Evolutionary conservation across 2,329 filamentous ascomycete species (phyloP), one percentile per base, ranked within the genome.

Genomic region (Alternaria viburni): DNA sequence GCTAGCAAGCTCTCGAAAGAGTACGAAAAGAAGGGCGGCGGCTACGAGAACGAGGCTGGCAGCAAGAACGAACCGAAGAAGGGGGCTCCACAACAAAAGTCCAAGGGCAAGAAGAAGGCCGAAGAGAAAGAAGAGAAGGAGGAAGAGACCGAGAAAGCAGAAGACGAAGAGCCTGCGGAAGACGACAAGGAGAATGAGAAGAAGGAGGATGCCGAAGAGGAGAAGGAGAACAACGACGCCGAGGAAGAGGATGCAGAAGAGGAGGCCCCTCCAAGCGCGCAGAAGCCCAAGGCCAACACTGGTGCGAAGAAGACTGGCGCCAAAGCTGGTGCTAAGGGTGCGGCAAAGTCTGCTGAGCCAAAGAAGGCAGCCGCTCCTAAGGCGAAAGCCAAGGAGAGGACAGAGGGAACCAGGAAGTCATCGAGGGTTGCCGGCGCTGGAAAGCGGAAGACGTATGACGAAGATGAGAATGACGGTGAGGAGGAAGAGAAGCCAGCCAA

Each of bases 21-120:
- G 67, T 82, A 82, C 61, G 81, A 83, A 68, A 74, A 76, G 63
- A 66, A 69, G 50, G 77, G 75, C 47, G 81, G 81, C 12, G 71
- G 69, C n/a, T 82, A 82, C 52, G 79, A 82, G 61, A 83, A 82
- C 50, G 77, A 79, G 32, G 59, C 78, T 7, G 80, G 79, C 1
- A 80, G 77, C 17, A 83, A 83, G 62, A 81, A 84, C 45, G 80
- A 83, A 66, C 81, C 81, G 0, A 75, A 79, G 66, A 83, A 82
- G 64, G 82, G 81, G 4, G 67, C 74, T 6, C 81, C 81, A 1
- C 59, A 61, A 13, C 64, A 78, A 60, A 66, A 66, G 54, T 73
- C 76, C 49, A 56, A 66, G 13, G 66, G 65, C 21, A 65, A 66
- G 43, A 49, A 67, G 28, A 57, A 61, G 12, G 54, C 52, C 6